Evolutionary conservation across 768 basidiomycete genomes (phyloP).

Genomic region (Agaricus blazei): DNA sequence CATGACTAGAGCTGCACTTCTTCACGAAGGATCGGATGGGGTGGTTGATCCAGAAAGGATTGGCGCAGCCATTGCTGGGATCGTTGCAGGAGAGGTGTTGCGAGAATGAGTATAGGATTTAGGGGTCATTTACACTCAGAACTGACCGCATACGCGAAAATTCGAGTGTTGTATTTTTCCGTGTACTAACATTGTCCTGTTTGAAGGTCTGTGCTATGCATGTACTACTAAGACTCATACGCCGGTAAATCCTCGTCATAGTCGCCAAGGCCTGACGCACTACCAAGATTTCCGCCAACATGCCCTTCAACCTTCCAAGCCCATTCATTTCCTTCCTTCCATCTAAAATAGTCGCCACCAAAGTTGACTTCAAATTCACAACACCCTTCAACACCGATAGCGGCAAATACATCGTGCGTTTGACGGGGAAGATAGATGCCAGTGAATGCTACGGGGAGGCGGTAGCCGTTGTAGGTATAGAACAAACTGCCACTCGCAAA

Average conservation of each 20-base stretch:
- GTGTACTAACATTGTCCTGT: too few species aligned
- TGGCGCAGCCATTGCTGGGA: slow-evolving; percentile 22
- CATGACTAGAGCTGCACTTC: not conserved
- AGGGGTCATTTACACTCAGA: not conserved
- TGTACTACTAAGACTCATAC: slow-evolving; percentile 16
- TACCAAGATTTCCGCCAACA: slow-evolving; percentile 38
- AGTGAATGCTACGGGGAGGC: slow-evolving; percentile 50
- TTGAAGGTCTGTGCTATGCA: not conserved
- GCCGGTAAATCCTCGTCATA: slow-evolving; percentile 44
- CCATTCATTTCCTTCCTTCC: slow-evolving; percentile 64
- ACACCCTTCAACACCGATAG: slow-evolving; percentile 51
- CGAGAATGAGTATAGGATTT: slow-evolving; percentile 17
- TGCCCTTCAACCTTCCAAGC: slow-evolving; percentile 61
- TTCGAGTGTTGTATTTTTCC: not conserved
- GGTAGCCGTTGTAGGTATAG: slow-evolving; percentile 59
- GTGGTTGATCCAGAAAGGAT: slow-evolving; percentile 21
- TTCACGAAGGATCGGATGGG: not conserved
- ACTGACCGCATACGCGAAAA: not conserved
- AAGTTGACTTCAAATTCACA: slow-evolving; percentile 62
- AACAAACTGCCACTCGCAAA: slow-evolving; percentile 49
- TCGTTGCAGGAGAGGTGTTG: slow-evolving; percentile 25
- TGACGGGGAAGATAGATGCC: slow-evolving; percentile 53
- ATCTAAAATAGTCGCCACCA: slow-evolving; percentile 52
- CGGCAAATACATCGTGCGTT: slow-evolving; percentile 56
- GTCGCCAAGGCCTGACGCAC: slow-evolving; percentile 19